phyloP scores from a whole-genome alignment of 2,329 filamentous ascomycete species.

The Exutisphaerella laricina region DNA sequence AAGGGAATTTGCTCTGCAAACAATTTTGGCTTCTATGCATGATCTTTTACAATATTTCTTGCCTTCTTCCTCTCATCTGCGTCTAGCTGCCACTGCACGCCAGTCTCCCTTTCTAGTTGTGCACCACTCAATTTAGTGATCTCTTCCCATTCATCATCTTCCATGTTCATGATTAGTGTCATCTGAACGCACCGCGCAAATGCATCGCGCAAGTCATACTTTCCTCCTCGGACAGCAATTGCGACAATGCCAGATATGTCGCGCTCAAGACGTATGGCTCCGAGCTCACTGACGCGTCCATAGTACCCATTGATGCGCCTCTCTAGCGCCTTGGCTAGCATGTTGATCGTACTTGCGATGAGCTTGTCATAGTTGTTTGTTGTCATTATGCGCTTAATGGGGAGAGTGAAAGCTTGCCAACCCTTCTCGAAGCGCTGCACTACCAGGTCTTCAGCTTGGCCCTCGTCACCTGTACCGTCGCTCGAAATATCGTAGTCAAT shows the following conservation, averaged over 20 bases:
- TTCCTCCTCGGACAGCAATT: slow-evolving; percentile 59
- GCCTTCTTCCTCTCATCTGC: slow-evolving; percentile 69
- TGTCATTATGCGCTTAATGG: slow-evolving; percentile 79
- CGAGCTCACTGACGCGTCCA: slow-evolving; percentile 72
- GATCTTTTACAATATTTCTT: slow-evolving; percentile 43
- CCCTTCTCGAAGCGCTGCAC: slow-evolving; percentile 73
- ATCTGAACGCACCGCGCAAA: slow-evolving; percentile 76
- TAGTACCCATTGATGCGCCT: slow-evolving; percentile 79
- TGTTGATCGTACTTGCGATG: slow-evolving; percentile 64
- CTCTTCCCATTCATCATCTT: slow-evolving; percentile 92
- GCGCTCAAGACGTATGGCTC: slow-evolving; percentile 75
- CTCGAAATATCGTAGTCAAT: slow-evolving; percentile 72
- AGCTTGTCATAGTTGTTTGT: slow-evolving; percentile 69
- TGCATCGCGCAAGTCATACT: slow-evolving; percentile 70
- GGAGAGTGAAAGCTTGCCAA: slow-evolving; percentile 81
- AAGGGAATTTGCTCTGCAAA: neutral
- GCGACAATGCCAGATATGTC: slow-evolving; percentile 73
- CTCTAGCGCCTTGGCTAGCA: slow-evolving; percentile 74
- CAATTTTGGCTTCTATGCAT: neutral
- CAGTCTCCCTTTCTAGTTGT: slow-evolving; percentile 52
- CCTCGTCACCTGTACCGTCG: slow-evolving; percentile 48
- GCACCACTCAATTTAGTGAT: slow-evolving; percentile 42
- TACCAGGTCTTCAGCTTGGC: slow-evolving; percentile 57
- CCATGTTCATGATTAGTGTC: slow-evolving; percentile 84
- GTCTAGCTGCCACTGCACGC: slow-evolving; percentile 65